These are phyloP conservation scores for Candida orba DNA, from an alignment of 805 yeast genomes.

Conservation along the genomic window DNA sequence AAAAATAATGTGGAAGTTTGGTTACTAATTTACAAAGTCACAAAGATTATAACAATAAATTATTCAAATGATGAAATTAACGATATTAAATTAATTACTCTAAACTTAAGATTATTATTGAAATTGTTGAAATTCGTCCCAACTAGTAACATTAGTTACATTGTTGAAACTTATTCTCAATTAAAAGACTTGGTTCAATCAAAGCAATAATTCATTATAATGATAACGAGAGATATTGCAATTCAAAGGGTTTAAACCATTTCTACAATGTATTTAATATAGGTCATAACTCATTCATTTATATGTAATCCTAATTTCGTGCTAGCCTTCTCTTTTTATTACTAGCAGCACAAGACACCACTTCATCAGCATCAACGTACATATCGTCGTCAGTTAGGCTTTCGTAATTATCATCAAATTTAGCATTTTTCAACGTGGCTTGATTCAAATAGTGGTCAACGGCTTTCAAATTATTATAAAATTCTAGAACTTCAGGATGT, in stretches of 20 bases:
- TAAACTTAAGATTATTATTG: not conserved
- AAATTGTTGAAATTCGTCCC: slow-evolving; percentile 7
- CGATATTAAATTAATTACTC: not conserved
- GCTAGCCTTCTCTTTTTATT: not conserved
- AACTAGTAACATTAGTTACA: slow-evolving; percentile 1
- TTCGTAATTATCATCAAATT: not conserved
- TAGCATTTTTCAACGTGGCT: not conserved
- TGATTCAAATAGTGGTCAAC: slow-evolving; percentile 23
- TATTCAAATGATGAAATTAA: slow-evolving; percentile 4
- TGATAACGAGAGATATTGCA: too few species aligned
- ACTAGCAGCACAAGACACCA: not conserved
- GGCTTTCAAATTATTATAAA: slow-evolving; percentile 46
- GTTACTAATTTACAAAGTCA: slow-evolving; percentile 35
- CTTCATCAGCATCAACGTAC: not conserved
- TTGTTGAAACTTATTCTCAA: slow-evolving; percentile 1
- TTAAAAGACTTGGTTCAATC: not conserved
- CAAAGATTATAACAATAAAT: slow-evolving; percentile 4
- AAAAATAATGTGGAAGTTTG: slow-evolving; percentile 31
- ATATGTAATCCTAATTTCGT: too few species aligned
- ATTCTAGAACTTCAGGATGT: slow-evolving; percentile 61
- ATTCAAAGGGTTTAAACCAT: not conserved
- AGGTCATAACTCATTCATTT: too few species aligned
- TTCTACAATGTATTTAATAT: too few species aligned
- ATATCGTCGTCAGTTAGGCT: not conserved
- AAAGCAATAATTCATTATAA: not conserved